Evolutionary conservation across 306 rosid species (phyloP), one percentile per base, ranked within the genome.

Genomic region (Begonia masoniana): DNA sequence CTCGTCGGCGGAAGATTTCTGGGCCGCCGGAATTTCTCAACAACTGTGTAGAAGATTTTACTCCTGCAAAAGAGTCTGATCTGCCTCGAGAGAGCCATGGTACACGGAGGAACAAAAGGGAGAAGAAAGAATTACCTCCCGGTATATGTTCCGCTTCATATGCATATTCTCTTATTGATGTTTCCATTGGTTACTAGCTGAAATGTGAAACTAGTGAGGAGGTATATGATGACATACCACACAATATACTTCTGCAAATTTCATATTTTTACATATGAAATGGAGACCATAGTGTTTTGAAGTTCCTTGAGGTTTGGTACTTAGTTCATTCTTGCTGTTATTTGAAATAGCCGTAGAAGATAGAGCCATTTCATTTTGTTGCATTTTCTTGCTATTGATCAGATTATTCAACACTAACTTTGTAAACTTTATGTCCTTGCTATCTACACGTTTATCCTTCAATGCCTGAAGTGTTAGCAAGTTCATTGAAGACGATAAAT

Each of bases 21-120:
- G 94, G 87, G 36, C 95, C 94, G 15, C 97, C 97, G 3, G 76
- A 72, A 15, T 89, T 89, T 69, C 80, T 89, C 55, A 89, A 89
- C 71, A 82, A 82, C 54, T 73, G 78, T 19, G 91, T 83, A 23
- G 85, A 73, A 41, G 95, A 80, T 10, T 75, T 55, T 47, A 66
- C 62, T 58, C 64, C 72, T 7, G 11, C 60, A 3, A 63, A 26
- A 68, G 82, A 81, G 16, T 70, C 56, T 50, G 84, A 76, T 53
- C 87, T 72, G 56, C 77, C 55, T 55, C 86, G 63, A 41, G 80
- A 68, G 16, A 68, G 65, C 14, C 88, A 63, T 62, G 74, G 75
- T 12, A 10, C 62, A 13, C 74, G 87, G 59, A 68, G 79, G 67
- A 71, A 66, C 47, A 84, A 80, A 11, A 82, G 60, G 71, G 94